Conservation (phyloP, 345 rosid genomes). For the Brassica nigra region DNA sequence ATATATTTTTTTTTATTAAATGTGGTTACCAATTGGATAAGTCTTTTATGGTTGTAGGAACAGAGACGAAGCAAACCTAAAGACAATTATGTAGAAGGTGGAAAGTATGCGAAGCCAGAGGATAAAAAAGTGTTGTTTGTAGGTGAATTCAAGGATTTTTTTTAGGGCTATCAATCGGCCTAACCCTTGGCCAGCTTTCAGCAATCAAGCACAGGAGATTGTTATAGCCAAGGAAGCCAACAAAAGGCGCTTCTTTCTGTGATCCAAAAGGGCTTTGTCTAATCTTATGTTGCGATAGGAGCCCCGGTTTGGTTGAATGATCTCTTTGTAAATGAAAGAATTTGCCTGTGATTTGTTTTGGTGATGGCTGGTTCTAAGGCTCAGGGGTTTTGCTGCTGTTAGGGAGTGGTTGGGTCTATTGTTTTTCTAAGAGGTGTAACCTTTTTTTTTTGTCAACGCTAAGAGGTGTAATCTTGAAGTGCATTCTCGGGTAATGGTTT, state of each 20-base stretch:
- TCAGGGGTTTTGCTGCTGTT: background rate
- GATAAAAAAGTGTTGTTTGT: too few species aligned
- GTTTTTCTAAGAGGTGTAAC: background rate
- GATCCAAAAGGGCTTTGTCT: too few species aligned
- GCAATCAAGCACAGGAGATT: too few species aligned
- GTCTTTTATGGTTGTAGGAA: background rate
- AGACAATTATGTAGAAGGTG: background rate
- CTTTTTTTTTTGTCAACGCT: background rate
- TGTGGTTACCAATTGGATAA: too few species aligned
- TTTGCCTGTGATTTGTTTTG: background rate
- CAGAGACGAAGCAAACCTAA: background rate
- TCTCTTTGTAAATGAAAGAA: background rate
- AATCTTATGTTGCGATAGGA: background rate
- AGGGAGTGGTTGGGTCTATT: background rate
- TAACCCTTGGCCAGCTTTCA: too few species aligned
- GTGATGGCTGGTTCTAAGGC: background rate
- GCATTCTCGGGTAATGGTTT: background rate
- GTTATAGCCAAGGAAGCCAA: too few species aligned
- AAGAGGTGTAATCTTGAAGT: background rate
- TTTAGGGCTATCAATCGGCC: too few species aligned
- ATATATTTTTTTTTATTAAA: too few species aligned
- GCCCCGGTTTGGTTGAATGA: background rate
- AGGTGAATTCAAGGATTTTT: too few species aligned
- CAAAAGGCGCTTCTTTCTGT: too few species aligned
- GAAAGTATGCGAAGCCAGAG: too few species aligned